These are phyloP conservation scores for Sugiyamaella chiloensis DNA, from an alignment of 805 yeast species.

Conservation along the genomic window DNA sequence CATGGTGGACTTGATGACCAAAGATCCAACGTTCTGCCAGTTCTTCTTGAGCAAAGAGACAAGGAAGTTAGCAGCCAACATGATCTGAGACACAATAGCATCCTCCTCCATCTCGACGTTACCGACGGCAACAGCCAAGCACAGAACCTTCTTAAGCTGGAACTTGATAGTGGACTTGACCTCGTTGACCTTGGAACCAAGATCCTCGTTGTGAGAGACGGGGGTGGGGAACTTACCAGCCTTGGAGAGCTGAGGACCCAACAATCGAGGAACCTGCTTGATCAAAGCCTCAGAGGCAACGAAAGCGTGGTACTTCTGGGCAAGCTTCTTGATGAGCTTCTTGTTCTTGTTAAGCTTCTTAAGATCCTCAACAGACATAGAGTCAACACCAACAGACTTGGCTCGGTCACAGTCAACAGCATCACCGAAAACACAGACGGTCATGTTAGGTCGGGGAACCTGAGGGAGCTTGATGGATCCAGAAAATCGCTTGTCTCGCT, in stretches of 20 bases:
- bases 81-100: slow-evolving; percentile 91
- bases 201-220: slow-evolving; percentile 98
- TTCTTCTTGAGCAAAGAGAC: slow-evolving; percentile 99
- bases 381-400: slow-evolving; percentile 97
- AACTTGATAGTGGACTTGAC: slow-evolving; percentile 99
- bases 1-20: slow-evolving; percentile 98
- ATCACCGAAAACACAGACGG: slow-evolving; percentile 99
- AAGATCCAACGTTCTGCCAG: slow-evolving; percentile 99
- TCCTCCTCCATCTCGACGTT: slow-evolving; percentile 99
- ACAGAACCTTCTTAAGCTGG: slow-evolving; percentile 99
- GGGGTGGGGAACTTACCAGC: slow-evolving; percentile 99
- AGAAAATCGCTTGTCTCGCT: slow-evolving; percentile 99
- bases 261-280: slow-evolving; percentile 99
- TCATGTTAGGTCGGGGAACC: slow-evolving; percentile 99
- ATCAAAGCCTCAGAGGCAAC: slow-evolving; percentile 98
- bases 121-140: slow-evolving; percentile 99
- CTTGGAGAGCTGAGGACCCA: slow-evolving; percentile 99
- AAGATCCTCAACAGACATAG: slow-evolving; percentile 99
- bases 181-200: slow-evolving; percentile 91
- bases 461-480: slow-evolving; percentile 97
- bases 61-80: slow-evolving; percentile 98
- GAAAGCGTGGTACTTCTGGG: slow-evolving; percentile 99
- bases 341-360: slow-evolving; percentile 99
- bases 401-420: slow-evolving; percentile 99
- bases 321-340: slow-evolving; percentile 98